phyloP scores from a whole-genome alignment of 306 rosid species.

The Ceratonia siliqua region DNA sequence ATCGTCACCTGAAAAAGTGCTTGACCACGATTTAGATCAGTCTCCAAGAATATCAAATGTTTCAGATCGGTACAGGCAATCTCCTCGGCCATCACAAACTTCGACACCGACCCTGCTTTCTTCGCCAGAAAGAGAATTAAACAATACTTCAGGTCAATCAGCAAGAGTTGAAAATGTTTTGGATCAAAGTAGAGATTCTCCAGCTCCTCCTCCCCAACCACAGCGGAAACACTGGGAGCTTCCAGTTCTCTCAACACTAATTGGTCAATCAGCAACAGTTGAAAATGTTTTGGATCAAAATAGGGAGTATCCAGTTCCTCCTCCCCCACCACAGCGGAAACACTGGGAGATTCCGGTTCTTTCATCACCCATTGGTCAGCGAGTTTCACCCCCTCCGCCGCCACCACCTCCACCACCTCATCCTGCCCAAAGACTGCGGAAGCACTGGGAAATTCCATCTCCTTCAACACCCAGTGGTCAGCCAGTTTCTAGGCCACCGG shows the following conservation, averaged over 20 bases:
- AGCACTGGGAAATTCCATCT: conserved; percentile 39
- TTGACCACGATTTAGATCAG: conserved; percentile 38
- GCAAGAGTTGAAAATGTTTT: conserved; percentile 2
- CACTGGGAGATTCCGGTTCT: conserved; percentile 40
- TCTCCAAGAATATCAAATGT: conserved; percentile 53
- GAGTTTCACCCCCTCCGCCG: conserved; percentile 15
- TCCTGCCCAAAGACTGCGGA: conserved; percentile 26
- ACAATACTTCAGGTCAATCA: background rate
- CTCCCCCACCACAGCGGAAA: conserved; percentile 33
- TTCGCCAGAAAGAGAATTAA: conserved; percentile 43
- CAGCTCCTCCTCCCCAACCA: background rate
- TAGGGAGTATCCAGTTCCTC: conserved; percentile 18
- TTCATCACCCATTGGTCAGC: conserved; percentile 20
- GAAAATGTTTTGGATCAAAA: conserved; percentile 29
- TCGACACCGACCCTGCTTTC: conserved; percentile 44
- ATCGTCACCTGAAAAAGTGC: conserved; percentile 46
- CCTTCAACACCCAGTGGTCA: conserved; percentile 33
- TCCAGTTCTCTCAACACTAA: conserved; percentile 2
- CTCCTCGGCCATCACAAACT: conserved; percentile 36
- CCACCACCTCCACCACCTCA: conserved; percentile 12
- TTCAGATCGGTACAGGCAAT: conserved; percentile 39
- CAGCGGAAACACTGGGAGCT: conserved; percentile 45
- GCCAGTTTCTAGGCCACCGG: conserved; percentile 53
- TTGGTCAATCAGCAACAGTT: conserved; percentile 4
- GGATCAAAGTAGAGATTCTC: background rate